phyloP scores from a whole-genome alignment of 2,329 filamentous ascomycete species.

The Aspergillus oerlinghausenensis region DNA sequence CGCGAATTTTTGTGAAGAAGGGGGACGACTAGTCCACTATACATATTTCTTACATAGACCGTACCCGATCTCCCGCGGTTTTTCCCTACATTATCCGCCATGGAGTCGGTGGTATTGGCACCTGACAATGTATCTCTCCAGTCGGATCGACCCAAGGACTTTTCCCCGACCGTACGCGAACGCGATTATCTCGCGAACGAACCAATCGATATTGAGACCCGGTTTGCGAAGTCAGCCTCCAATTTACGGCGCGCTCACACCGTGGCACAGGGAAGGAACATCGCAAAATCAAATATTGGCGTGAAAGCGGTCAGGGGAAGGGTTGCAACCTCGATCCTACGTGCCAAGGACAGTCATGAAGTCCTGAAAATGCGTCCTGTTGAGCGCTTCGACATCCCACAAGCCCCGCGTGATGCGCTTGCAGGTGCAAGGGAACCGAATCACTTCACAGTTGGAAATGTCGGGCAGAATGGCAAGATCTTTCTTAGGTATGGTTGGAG shows the following conservation, averaged over 20 bases:
- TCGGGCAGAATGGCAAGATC: conserved; percentile 77
- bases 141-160: conserved; percentile 8
- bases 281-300: conserved; percentile 26
- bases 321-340: conserved; percentile 33
- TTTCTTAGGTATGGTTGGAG: conserved; percentile 62
- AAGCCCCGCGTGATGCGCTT: conserved; percentile 52
- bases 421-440: conserved; percentile 62
- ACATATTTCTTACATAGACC: neutral
- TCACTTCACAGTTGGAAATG: conserved; percentile 75
- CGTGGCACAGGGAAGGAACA: conserved; percentile 30
- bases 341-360: conserved; percentile 52
- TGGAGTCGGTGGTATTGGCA: conserved; percentile 8
- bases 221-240: conserved; percentile 16
- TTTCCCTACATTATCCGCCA: neutral
- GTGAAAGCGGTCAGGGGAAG: conserved; percentile 30
- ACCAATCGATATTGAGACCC: conserved; percentile 11
- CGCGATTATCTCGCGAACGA: conserved; percentile 13
- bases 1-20: conserved; percentile 1
- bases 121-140: conserved; percentile 4
- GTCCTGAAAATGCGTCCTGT: conserved; percentile 36
- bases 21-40: neutral
- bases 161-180: conserved; percentile 6
- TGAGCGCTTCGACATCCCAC: conserved; percentile 45
- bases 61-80: neutral
- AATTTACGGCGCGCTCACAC: conserved; percentile 37